Evolutionary conservation across 768 basidiomycete genomes (phyloP), one percentile per base, ranked within the genome.

Genomic region (Naganishia onofrii): DNA sequence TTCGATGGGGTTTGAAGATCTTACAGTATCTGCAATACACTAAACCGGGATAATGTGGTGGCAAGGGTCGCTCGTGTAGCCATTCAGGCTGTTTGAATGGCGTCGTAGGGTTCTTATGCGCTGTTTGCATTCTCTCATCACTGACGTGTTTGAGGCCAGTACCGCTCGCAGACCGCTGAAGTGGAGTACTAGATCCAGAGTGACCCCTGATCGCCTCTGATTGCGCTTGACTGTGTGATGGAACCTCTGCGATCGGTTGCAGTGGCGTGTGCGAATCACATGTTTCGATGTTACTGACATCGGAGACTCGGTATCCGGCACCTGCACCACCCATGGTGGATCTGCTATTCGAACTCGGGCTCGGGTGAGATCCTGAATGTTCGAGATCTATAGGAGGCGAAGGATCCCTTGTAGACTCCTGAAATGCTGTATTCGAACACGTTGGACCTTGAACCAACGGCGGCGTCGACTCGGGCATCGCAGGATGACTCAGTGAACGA

Each of bases 1-100:
- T 76, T 23, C 79, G 55, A 53, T 75, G 75, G 13, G 79, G 79
- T 58, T 80, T 80, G 67, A 72, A 74, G 52, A 80, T 76, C 53
- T 76, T 70, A 56, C 79, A 80, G 52, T 72, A 77, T 19, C 70
- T 56, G 71, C 79, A 72, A 23, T 53, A 71, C 29, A 48, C 55
- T 23, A 36, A 48, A 12, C 48, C 66, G 4, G 44, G 29, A 29
- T 63, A 56, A 31, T 54, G 44, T 34, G 66, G 55, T 23, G 70
- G 66, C 31, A 71, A 64, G 2, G 70, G 70, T 8, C 60, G 58
- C 38, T 64, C 58, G 60, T 55, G 13, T 0, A 48, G 63, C 52
- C 51, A 36, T 66, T 69, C 55, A 8, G 42, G 34, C 17, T 23
- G 29, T 28, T 34, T 34, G 3, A 32, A 2, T 12, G n/a, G 38